phyloP scores from a whole-genome alignment of 2,329 filamentous ascomycete species.

The Venturia aucupariae region DNA sequence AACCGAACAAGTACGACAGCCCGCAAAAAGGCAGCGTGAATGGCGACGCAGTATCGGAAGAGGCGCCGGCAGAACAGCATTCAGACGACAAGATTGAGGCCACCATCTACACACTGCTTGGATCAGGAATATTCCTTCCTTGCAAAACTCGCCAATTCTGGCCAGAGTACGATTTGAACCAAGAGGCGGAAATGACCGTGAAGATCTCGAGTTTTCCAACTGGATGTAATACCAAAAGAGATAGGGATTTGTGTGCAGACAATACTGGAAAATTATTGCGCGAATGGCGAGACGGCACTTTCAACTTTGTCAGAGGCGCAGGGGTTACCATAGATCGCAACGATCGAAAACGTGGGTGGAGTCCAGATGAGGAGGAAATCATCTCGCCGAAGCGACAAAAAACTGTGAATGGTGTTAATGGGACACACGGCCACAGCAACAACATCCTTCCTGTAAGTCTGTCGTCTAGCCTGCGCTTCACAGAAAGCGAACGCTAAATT shows the following conservation, averaged over 20 bases:
- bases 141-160: constrained; percentile 42
- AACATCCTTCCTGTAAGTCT: constrained; percentile 2
- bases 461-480: background rate
- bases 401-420: constrained; percentile 26
- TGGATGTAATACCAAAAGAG: constrained; percentile 53
- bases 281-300: background rate
- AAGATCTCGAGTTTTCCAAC: constrained; percentile 45
- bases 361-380: background rate
- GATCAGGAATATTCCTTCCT: constrained; percentile 58
- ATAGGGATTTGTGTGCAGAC: constrained; percentile 53
- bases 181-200: constrained; percentile 54
- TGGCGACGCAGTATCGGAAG: constrained; percentile 17
- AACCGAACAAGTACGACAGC: constrained; percentile 17
- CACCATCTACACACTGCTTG: constrained; percentile 43
- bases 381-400: constrained; percentile 24
- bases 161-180: constrained; percentile 46
- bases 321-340: background rate
- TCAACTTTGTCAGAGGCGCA: background rate
- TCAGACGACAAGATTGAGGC: constrained; percentile 18
- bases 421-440: constrained; percentile 16
- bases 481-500: background rate
- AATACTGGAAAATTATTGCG: constrained; percentile 43
- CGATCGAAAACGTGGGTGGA: background rate
- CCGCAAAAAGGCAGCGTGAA: constrained; percentile 19
- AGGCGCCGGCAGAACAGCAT: constrained; percentile 21